phyloP scores from a whole-genome alignment of 1,284 basidiomycete genomes.

The Leccinum discolor region DNA sequence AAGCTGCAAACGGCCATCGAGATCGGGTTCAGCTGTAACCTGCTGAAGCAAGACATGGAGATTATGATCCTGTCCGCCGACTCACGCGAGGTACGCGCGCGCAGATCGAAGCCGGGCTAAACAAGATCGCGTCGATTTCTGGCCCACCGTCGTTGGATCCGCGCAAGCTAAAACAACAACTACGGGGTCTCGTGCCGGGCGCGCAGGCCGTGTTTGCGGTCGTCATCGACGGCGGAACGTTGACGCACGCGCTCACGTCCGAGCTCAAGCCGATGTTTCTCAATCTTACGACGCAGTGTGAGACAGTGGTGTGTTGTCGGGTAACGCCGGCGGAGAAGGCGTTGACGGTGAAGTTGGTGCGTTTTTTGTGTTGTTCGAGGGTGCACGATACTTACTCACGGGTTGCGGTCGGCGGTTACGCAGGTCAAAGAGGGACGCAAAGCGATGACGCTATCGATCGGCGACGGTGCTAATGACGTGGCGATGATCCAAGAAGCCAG shows the following conservation, averaged over 20 bases:
- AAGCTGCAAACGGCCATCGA: slow-evolving; percentile 98
- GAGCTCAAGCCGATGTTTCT: slow-evolving; percentile 87
- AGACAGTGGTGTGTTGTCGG: slow-evolving; percentile 96
- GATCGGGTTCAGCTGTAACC: slow-evolving; percentile 91
- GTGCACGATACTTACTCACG: slow-evolving; percentile 5
- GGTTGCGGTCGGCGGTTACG: background rate
- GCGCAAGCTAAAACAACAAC: slow-evolving; percentile 29
- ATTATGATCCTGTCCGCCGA: slow-evolving; percentile 96
- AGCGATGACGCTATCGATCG: slow-evolving; percentile 97
- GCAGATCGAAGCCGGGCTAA: slow-evolving; percentile 92
- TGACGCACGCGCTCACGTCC: slow-evolving; percentile 79
- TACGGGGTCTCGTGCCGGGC: slow-evolving; percentile 67
- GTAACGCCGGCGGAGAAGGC: slow-evolving; percentile 98
- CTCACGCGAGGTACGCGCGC: slow-evolving; percentile 72
- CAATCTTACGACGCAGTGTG: slow-evolving; percentile 92
- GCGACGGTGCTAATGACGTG: slow-evolving; percentile 95
- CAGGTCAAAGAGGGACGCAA: slow-evolving; percentile 94
- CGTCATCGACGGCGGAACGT: slow-evolving; percentile 95
- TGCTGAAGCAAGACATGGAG: slow-evolving; percentile 91
- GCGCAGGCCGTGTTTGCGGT: slow-evolving; percentile 83
- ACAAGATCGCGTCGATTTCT: slow-evolving; percentile 88
- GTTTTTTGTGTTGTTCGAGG: slow-evolving; percentile 27
- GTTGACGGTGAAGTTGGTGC: slow-evolving; percentile 87
- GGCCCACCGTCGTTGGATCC: slow-evolving; percentile 63
- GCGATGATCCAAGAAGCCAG: slow-evolving; percentile 99